Evolutionary conservation across 2,329 filamentous ascomycete species (phyloP).

Genomic region (Chaetomium strumarium): DNA sequence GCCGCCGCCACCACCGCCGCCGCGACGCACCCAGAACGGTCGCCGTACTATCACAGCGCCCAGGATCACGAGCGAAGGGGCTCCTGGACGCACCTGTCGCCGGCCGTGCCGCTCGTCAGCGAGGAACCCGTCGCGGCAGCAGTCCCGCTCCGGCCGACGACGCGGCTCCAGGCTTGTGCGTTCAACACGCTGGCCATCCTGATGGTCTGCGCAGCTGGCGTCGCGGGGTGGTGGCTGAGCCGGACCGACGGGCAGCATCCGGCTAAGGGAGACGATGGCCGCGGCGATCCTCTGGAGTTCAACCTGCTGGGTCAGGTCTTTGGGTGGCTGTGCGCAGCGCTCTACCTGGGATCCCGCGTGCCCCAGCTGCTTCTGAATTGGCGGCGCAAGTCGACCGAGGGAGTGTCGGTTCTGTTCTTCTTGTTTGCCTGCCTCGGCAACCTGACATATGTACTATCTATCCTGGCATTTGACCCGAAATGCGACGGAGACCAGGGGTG

Average conservation of each 20-base stretch:
- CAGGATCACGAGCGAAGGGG: constrained; percentile 41
- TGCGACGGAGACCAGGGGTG: constrained; percentile 53
- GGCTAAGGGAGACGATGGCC: constrained; percentile 23
- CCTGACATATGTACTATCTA: constrained; percentile 84
- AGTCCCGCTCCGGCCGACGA: constrained; percentile 39
- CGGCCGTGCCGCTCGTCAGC: constrained; percentile 69
- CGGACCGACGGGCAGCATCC: constrained; percentile 36
- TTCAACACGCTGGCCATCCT: constrained; percentile 73
- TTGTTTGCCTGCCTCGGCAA: constrained; percentile 95
- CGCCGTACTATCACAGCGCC: constrained; percentile 30
- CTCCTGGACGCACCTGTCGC: constrained; percentile 66
- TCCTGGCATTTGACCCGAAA: constrained; percentile 79
- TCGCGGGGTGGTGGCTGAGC: constrained; percentile 79
- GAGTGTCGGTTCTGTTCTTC: constrained; percentile 91
- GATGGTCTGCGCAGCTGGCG: constrained; percentile 76
- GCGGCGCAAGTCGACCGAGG: constrained; percentile 85
- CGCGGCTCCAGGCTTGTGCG: constrained; percentile 50
- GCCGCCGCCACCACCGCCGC: background rate
- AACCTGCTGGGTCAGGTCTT: constrained; percentile 81
- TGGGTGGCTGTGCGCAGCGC: constrained; percentile 81
- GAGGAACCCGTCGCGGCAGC: constrained; percentile 38
- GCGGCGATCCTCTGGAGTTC: constrained; percentile 52
- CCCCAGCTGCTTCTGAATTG: constrained; percentile 92
- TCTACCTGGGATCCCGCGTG: constrained; percentile 84
- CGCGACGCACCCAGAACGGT: constrained; percentile 30